These are phyloP conservation scores for Colletotrichum sp. DNA, from an alignment of 2,329 filamentous ascomycete species.

Conservation along the genomic window DNA sequence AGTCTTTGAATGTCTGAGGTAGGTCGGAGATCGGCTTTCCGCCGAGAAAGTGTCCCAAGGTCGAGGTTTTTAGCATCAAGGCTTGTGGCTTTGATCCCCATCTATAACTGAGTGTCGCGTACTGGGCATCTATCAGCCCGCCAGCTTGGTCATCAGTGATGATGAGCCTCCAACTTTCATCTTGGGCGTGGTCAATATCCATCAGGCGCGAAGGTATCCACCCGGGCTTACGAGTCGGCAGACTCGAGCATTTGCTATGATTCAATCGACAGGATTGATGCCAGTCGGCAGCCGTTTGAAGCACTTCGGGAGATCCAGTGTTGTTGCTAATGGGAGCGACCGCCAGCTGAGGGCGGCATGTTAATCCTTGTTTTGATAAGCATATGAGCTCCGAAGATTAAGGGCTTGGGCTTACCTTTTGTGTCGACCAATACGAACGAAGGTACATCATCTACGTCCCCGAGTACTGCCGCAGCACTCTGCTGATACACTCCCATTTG, in stretches of 20 bases:
- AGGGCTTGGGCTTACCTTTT: not conserved
- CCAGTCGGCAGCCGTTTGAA: not conserved
- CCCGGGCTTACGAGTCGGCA: not conserved
- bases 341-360: rapidly evolving
- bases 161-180: not conserved
- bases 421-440: rapidly evolving
- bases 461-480: not conserved
- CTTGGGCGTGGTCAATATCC: not conserved
- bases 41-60: not conserved
- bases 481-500: rapidly evolving
- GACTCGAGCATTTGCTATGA: not conserved
- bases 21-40: not conserved
- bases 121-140: not conserved
- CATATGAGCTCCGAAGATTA: not conserved
- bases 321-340: not conserved
- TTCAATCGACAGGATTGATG: not conserved
- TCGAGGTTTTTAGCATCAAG: not conserved
- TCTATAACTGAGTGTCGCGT: not conserved
- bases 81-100: not conserved
- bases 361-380: not conserved
- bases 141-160: not conserved
- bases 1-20: not conserved
- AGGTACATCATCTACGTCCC: rapidly evolving
- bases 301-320: not conserved
- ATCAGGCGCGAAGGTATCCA: not conserved